Percentiles rank a stretch among this genome's conserved stretches.
These are phyloP conservation scores for Peronospora tabacina DNA, from an alignment of 352 stramenopile species.

Conservation along the genomic window DNA sequence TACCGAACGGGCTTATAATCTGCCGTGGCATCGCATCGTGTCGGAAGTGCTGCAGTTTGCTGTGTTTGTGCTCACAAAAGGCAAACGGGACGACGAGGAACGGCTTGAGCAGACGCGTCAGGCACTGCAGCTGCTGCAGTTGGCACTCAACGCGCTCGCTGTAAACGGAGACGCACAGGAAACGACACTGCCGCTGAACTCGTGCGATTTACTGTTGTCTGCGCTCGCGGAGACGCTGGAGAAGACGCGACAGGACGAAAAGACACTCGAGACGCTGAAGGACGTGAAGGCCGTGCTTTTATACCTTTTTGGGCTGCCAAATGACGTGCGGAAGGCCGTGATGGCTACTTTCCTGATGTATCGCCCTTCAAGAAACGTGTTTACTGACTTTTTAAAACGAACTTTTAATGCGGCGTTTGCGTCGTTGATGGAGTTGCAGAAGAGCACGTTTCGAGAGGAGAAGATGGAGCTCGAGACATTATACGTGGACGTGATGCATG, in stretches of 20 bases:
- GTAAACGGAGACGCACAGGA: constrained; percentile 26
- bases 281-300: constrained; percentile 58
- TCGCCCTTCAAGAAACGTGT: constrained; percentile 74
- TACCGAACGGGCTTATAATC: constrained; percentile 43
- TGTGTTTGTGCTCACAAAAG: constrained; percentile 56
- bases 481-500: constrained; percentile 40
- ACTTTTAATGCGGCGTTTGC: constrained; percentile 31
- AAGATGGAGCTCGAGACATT: constrained; percentile 6
- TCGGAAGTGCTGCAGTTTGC: constrained; percentile 63
- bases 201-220: constrained; percentile 65
- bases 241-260: constrained; percentile 13
- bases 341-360: constrained; percentile 62
- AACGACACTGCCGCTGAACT: constrained; percentile 50
- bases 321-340: constrained; percentile 1
- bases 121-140: constrained; percentile 47
- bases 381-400: constrained; percentile 56
- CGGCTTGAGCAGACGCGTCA: constrained; percentile 28
- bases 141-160: constrained; percentile 41
- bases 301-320: constrained; percentile 55
- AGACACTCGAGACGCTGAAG: constrained; percentile 26
- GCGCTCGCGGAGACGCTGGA: constrained; percentile 60
- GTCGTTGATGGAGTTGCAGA: constrained; percentile 4
- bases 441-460: neutral
- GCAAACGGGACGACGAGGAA: constrained; percentile 29
- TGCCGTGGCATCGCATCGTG: constrained; percentile 49